Percentiles rank a stretch among this genome's conserved stretches.
Conservation (phyloP, 768 basidiomycete genomes). For the Amanita brunnescens region DNA sequence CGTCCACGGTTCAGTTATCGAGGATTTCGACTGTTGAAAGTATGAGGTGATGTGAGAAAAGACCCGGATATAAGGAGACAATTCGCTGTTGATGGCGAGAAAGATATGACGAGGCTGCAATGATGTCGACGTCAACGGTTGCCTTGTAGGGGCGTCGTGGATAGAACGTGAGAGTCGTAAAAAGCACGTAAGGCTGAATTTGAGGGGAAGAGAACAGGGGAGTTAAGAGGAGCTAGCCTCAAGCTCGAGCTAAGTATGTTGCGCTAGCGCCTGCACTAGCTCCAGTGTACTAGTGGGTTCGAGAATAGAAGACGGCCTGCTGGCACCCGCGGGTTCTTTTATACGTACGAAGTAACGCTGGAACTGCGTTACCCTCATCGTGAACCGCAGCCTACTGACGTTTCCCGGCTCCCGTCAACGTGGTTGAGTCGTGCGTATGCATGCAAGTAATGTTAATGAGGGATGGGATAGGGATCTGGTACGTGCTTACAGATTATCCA, state of each 20-base stretch:
- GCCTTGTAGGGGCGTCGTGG: neutral
- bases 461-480: neutral
- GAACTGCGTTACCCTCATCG: neutral
- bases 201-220: neutral
- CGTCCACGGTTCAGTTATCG: neutral
- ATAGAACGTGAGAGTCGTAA: neutral
- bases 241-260: neutral
- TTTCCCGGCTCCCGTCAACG: neutral
- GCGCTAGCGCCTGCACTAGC: neutral
- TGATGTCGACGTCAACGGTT: neutral
- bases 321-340: neutral
- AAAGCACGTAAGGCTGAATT: neutral
- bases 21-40: neutral
- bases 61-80: neutral
- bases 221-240: neutral
- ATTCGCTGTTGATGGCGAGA: neutral
- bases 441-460: neutral
- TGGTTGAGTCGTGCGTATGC: constrained; percentile 1
- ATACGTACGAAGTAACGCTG: neutral
- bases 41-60: neutral
- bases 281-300: neutral
- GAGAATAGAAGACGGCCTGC: neutral
- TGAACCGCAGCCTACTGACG: neutral
- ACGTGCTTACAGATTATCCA: neutral
- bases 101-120: neutral